Evolutionary conservation across 1,284 basidiomycete genomes (phyloP).

Genomic region (Microbotryomycetes sp.): DNA sequence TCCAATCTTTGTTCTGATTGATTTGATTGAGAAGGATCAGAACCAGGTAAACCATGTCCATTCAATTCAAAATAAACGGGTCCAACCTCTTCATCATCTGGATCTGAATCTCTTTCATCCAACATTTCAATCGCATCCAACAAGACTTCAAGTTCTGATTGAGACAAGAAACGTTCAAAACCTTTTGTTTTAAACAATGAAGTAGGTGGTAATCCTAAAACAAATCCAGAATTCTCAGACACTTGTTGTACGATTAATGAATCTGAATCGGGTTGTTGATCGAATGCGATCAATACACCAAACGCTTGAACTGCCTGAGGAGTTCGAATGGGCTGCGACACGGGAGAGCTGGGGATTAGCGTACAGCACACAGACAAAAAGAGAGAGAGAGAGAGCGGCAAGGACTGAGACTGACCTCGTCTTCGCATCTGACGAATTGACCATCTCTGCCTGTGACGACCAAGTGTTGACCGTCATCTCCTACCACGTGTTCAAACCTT

Average conservation of each 20-base stretch:
- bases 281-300: constrained; percentile 70
- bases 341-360: background rate
- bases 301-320: constrained; percentile 82
- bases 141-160: constrained; percentile 62
- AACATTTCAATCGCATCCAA: constrained; percentile 51
- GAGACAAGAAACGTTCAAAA: constrained; percentile 65
- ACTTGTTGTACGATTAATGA: constrained; percentile 66
- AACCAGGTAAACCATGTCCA: constrained; percentile 33
- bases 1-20: constrained; percentile 49
- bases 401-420: constrained; percentile 54
- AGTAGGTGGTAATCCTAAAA: constrained; percentile 67
- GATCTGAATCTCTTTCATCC: constrained; percentile 30
- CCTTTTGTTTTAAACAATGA: constrained; percentile 71
- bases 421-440: constrained; percentile 63
- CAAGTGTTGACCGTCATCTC: constrained; percentile 66
- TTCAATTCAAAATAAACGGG: constrained; percentile 36
- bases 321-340: constrained; percentile 61
- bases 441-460: constrained; percentile 65
- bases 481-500: constrained; percentile 61
- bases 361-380: no score
- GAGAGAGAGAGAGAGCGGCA: background rate
- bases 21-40: constrained; percentile 9
- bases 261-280: constrained; percentile 58
- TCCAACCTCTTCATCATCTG: constrained; percentile 36
- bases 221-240: constrained; percentile 65